phyloP scores from a whole-genome alignment of 2,329 filamentous ascomycete genomes.

The Boeremia exigua region DNA sequence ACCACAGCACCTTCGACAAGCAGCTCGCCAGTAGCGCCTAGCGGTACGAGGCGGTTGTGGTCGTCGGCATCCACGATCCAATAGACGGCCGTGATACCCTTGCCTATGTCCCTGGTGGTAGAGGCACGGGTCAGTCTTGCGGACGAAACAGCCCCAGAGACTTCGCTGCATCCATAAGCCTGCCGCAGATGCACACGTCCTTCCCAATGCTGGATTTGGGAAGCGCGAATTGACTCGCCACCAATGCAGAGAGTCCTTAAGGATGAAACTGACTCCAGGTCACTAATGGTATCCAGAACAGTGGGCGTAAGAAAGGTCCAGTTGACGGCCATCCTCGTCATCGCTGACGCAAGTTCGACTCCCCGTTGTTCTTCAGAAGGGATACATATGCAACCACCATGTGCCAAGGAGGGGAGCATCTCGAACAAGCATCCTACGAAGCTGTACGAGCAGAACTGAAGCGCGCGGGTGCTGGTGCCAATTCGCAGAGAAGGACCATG shows the following conservation, averaged over 20 bases:
- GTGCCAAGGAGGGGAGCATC: constrained; percentile 56
- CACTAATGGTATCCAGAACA: neutral
- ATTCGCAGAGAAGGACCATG: too few species aligned
- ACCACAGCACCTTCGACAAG: constrained; percentile 61
- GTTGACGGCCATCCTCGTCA: constrained; percentile 41
- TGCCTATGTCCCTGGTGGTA: neutral
- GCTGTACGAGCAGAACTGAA: constrained; percentile 52
- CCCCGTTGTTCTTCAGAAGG: constrained; percentile 52
- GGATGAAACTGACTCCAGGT: constrained; percentile 11
- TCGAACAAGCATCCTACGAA: constrained; percentile 59
- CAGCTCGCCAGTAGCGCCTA: constrained; percentile 51
- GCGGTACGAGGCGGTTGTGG: constrained; percentile 23
- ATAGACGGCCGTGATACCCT: constrained; percentile 20
- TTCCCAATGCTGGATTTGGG: constrained; percentile 13
- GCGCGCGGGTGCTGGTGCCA: constrained; percentile 9
- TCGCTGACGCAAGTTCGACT: constrained; percentile 39
- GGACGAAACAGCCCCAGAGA: too few species aligned
- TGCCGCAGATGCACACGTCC: neutral
- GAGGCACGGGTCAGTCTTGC: too few species aligned
- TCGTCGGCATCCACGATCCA: constrained; percentile 36
- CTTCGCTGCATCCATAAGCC: too few species aligned
- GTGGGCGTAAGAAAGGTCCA: constrained; percentile 29
- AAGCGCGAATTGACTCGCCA: constrained; percentile 42
- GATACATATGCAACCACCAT: constrained; percentile 57
- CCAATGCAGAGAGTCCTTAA: constrained; percentile 49